Evolutionary conservation across 257 asterid genomes (phyloP).

Genomic region (Echium plantagineum): DNA sequence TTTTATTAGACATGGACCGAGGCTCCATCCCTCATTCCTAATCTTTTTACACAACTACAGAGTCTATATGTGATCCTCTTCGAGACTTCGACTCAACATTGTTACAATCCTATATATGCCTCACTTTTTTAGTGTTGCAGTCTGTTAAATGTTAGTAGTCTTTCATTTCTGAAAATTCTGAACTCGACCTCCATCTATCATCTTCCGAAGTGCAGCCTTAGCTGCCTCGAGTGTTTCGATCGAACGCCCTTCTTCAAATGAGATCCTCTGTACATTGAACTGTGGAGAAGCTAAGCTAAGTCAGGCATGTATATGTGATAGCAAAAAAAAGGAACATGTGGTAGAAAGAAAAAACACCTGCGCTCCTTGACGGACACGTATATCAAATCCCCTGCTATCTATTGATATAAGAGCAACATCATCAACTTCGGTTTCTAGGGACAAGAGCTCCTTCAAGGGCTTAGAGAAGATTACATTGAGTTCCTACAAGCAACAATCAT

Average conservation of each 20-base stretch:
- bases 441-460: slow-evolving; percentile 72
- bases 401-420: slow-evolving; percentile 93
- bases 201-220: slow-evolving; percentile 61
- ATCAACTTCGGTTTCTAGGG: slow-evolving; percentile 73
- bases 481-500: slow-evolving; percentile 31
- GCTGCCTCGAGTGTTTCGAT: slow-evolving; percentile 87
- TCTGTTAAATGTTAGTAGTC: background rate
- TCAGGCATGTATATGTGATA: background rate
- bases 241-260: slow-evolving; percentile 57
- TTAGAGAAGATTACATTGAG: slow-evolving; percentile 72
- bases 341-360: slow-evolving; percentile 35
- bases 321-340: background rate
- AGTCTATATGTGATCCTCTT: too few relatives aligned
- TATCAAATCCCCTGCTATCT: slow-evolving; percentile 77
- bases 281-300: slow-evolving; percentile 9
- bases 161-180: slow-evolving; percentile 40
- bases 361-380: slow-evolving; percentile 92
- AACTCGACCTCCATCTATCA: slow-evolving; percentile 46
- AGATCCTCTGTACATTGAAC: slow-evolving; percentile 72
- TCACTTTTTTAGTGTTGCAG: too few relatives aligned
- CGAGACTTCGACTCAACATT: too few relatives aligned
- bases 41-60: too few relatives aligned
- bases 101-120: too few relatives aligned
- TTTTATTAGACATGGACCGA: too few relatives aligned
- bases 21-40: too few relatives aligned